Evolutionary conservation across 306 rosid genomes (phyloP).

Genomic region (Carpinus viminea): DNA sequence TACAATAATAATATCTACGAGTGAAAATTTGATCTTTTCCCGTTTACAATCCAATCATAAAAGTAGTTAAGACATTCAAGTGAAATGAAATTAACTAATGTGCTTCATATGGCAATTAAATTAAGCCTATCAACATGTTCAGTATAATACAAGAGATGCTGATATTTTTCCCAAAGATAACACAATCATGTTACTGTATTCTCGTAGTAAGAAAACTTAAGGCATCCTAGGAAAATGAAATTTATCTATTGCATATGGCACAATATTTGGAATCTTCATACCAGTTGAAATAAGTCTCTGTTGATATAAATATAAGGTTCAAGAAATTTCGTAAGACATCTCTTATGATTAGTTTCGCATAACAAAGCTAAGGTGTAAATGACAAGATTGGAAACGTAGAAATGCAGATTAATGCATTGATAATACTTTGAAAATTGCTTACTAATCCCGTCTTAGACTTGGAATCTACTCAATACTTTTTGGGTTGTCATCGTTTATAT

Average conservation of each 20-base stretch:
- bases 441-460: neutral
- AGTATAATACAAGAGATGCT: neutral
- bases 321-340: no score
- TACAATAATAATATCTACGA: neutral
- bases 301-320: neutral
- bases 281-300: neutral
- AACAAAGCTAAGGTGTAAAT: neutral
- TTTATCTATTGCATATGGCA: slow-evolving; percentile 15
- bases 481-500: neutral
- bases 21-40: neutral
- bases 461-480: neutral
- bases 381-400: neutral
- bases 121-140: slow-evolving; percentile 1
- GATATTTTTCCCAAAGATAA: slow-evolving; percentile 8
- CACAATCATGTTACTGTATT: neutral
- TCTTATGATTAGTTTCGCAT: neutral
- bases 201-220: slow-evolving; percentile 16
- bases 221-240: slow-evolving; percentile 21
- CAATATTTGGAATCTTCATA: slow-evolving; percentile 13
- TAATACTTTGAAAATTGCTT: neutral
- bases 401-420: neutral
- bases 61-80: neutral
- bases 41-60: neutral
- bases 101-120: neutral
- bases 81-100: neutral